A percentile compares a stretch with the other conserved stretches of the same genome.
Evolutionary conservation across 2,329 filamentous ascomycete species (phyloP).

Genomic region (Herpotrichia juniperi): DNA sequence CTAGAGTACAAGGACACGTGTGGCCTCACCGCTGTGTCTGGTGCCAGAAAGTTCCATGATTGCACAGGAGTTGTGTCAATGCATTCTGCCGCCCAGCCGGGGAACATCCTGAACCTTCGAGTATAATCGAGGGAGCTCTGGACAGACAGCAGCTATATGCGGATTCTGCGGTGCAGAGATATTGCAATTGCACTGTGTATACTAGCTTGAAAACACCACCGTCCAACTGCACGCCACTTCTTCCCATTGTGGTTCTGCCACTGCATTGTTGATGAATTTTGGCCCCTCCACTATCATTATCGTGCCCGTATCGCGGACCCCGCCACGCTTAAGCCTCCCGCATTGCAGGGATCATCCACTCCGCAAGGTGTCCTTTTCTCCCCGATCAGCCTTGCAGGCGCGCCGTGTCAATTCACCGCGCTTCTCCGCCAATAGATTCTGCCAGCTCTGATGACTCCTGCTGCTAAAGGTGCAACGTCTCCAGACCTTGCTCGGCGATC

Average conservation of each 20-base stretch:
- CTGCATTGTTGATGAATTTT: neutral
- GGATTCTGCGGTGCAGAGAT: neutral
- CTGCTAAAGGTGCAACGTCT: conserved; percentile 16
- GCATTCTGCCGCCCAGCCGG: neutral
- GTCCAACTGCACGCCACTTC: no score
- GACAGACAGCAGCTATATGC: conserved; percentile 1
- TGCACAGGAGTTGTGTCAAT: neutral
- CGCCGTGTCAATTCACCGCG: neutral
- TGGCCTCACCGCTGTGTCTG: conserved; percentile 10
- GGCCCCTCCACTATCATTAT: conserved; percentile 6
- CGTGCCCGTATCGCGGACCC: conserved; percentile 5
- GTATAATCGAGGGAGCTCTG: neutral
- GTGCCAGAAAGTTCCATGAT: neutral
- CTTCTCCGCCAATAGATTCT: conserved; percentile 3
- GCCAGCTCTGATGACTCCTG: conserved; percentile 2
- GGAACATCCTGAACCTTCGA: neutral
- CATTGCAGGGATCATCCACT: conserved; percentile 1
- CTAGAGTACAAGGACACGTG: conserved; percentile 37
- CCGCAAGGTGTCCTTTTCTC: conserved; percentile 19
- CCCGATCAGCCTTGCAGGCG: conserved; percentile 1
- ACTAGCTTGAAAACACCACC: no score
- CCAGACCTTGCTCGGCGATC: conserved; percentile 6
- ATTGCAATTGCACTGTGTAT: no score
- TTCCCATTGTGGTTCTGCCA: no score
- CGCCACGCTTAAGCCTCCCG: conserved; percentile 17